Evolutionary conservation across 2,329 filamentous ascomycete genomes (phyloP), one percentile per base, ranked within the genome.

Genomic region (Epichloe amarillans): DNA sequence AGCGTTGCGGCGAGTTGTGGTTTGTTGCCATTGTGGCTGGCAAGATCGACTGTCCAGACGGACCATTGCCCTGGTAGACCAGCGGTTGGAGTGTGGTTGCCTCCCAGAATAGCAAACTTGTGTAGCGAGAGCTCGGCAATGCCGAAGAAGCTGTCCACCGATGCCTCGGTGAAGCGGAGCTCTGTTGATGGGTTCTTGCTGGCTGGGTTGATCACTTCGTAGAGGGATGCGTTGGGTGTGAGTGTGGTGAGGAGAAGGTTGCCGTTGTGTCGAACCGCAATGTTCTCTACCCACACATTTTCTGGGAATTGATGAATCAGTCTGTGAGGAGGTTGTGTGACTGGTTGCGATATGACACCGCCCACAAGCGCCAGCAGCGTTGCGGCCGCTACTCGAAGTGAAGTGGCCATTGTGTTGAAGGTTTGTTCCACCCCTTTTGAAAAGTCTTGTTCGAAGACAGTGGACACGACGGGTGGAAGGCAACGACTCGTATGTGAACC

Each of bases 191-290:
- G 37, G 1, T 40, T 40, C 7, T 3, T 6, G 38, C 26, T 40
- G 30, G 21, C 26, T 14, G 52, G 50, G 3, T 39, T 33, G 3
- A 38, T 5, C 2, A 54, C 21, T 14, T 49, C 33, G 19, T 49
- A 43, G 6, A 54, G 17, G 3, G 52, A 44, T 5, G 46, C 52
- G 1, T 47, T 46, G 17, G 52, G 52, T 7, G 36, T 21, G 6
- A 47, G 36, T 1, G 47, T 49, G 17, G 47, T 54, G 38, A 52
- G 30, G 14, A 54, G 50, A 10, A 54, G 42, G 12, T 54, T 39
- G 15, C 52, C 50, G 38, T 54, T 54, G 14, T 5, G 23, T 11
- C 52, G 46, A 12, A 52, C 50, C 5, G 52, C 52, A 14, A 54
- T 47, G 39, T 54, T 52, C 17, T 54, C 52, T 10, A 52, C 21